Evolutionary conservation across 75 land plant species (phyloP).

Genomic region (Picea sitchensis): DNA sequence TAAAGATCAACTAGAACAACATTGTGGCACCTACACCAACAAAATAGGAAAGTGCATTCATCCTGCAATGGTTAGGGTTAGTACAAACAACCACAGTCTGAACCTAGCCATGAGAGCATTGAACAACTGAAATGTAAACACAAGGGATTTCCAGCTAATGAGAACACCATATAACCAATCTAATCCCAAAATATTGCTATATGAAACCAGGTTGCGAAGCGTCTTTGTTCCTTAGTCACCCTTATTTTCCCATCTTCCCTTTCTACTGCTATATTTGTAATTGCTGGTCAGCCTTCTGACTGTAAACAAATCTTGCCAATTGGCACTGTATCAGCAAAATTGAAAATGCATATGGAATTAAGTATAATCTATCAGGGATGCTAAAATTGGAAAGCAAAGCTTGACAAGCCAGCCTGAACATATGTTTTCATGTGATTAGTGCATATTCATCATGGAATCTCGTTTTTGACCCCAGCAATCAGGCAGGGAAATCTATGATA

Average conservation of each 20-base stretch:
- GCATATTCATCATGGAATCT: neutral
- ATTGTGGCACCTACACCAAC: neutral
- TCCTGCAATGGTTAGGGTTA: neutral
- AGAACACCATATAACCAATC: neutral
- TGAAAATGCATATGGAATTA: neutral
- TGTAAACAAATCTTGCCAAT: neutral
- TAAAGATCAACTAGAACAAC: neutral
- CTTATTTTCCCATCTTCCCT: neutral
- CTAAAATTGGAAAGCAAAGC: neutral
- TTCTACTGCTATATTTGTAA: neutral
- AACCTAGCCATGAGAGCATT: no score
- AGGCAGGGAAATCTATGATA: no score
- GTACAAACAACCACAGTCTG: neutral
- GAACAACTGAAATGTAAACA: neutral
- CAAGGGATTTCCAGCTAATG: neutral
- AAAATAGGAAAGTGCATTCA: neutral
- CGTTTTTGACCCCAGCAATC: no score
- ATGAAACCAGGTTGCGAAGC: no score
- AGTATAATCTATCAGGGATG: neutral
- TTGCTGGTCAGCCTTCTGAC: neutral
- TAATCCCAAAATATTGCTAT: neutral
- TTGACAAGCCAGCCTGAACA: no score
- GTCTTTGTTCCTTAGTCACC: neutral
- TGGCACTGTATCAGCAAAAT: neutral
- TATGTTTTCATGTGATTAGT: neutral